These are phyloP conservation scores for Dendrobium catenatum DNA, from an alignment of 106 monocot genomes.

Conservation along the genomic window DNA sequence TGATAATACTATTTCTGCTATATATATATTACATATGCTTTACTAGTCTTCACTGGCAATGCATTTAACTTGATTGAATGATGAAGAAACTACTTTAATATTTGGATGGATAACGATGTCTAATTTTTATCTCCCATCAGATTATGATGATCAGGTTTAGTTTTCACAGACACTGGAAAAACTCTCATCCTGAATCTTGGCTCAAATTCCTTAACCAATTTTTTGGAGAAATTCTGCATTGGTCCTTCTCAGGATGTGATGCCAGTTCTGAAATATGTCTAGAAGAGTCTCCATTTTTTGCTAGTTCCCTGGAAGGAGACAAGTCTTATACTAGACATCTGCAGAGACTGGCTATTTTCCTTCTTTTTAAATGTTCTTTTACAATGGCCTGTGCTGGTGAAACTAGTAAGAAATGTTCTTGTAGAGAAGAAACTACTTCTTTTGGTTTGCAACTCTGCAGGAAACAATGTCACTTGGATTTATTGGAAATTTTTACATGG, in stretches of 20 bases:
- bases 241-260: conserved; percentile 25
- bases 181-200: conserved; percentile 35
- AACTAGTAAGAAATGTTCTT: conserved; percentile 23
- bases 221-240: conserved; percentile 64
- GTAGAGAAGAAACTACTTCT: conserved; percentile 10
- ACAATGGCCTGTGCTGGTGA: conserved; percentile 20
- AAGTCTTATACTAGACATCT: conserved; percentile 39
- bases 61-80: background rate
- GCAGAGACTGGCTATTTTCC: conserved; percentile 57
- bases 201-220: conserved; percentile 40
- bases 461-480: conserved; percentile 23
- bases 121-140: conserved; percentile 21
- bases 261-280: conserved; percentile 27
- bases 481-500: conserved; percentile 56
- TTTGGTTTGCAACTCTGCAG: conserved; percentile 12
- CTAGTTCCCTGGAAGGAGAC: conserved; percentile 17
- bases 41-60: background rate
- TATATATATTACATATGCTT: background rate
- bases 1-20: background rate
- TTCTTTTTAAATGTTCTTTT: conserved; percentile 67
- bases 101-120: background rate
- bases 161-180: conserved; percentile 25
- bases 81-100: background rate
- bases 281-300: conserved; percentile 73
- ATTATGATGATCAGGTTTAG: conserved; percentile 76